Percentiles rank a stretch among this genome's conserved stretches.
phyloP scores from a whole-genome alignment of 1,284 basidiomycete genomes.

The Cryptococcus wingfieldii region DNA sequence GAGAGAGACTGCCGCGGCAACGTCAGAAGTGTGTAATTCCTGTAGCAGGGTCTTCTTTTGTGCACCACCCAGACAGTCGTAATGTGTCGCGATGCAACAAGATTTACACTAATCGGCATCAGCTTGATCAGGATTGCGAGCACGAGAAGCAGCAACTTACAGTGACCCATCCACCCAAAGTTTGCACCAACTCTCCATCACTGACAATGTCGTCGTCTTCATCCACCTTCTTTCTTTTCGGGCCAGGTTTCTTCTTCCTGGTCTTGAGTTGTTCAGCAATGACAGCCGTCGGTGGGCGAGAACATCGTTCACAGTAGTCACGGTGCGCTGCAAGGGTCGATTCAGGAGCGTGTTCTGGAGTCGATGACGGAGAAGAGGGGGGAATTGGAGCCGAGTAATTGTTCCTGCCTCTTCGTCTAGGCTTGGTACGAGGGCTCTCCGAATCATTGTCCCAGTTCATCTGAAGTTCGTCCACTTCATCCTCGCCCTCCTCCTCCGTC shows the following conservation, averaged over 20 bases:
- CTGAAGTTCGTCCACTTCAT: not conserved
- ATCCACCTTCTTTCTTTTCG: conserved; percentile 49
- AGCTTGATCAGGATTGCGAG: not conserved
- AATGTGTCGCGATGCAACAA: conserved; percentile 73
- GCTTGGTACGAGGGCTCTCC: not conserved
- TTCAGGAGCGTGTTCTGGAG: conserved; percentile 5
- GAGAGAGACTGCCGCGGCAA: conserved; percentile 29
- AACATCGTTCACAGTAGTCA: conserved; percentile 39
- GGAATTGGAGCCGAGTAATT: conserved; percentile 20
- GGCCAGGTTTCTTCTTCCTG: conserved; percentile 36
- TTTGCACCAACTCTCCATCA: conserved; percentile 56
- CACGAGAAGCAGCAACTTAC: conserved; percentile 14
- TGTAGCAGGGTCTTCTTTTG: conserved; percentile 70
- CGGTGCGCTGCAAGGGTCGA: conserved; percentile 30
- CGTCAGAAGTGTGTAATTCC: conserved; percentile 53
- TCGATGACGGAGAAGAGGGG: not conserved
- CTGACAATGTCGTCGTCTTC: conserved; percentile 53
- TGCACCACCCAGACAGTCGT: conserved; percentile 63
- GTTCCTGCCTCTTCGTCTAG: conserved; percentile 38
- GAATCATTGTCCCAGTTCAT: not conserved
- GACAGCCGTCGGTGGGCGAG: conserved; percentile 25
- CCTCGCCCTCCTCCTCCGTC: not conserved
- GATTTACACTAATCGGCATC: conserved; percentile 56
- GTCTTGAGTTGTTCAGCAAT: conserved; percentile 21
- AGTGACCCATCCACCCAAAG: conserved; percentile 74